Percentiles rank a stretch among this genome's conserved stretches.
Evolutionary conservation across 1,284 basidiomycete species (phyloP).

Genomic region (Cystobasidium sp.): DNA sequence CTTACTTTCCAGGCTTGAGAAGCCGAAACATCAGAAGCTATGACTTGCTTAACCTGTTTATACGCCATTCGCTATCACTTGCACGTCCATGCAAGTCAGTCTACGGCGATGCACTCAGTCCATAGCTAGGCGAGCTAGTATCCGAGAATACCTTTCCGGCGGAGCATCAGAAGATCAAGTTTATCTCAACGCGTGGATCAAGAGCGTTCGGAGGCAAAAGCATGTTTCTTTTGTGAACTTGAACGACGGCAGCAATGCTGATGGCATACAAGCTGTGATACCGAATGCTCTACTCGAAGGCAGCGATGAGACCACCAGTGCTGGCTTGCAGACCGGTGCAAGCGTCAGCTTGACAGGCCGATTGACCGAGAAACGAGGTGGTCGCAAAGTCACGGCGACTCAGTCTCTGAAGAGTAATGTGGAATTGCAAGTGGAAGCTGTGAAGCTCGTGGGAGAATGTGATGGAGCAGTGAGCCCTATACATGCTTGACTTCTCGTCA

Average conservation of each 20-base stretch:
- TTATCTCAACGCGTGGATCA: constrained; percentile 73
- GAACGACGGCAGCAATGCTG: constrained; percentile 74
- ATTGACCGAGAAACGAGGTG: constrained; percentile 69
- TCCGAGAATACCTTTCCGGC: neutral
- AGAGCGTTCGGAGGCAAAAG: constrained; percentile 81
- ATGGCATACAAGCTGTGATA: constrained; percentile 78
- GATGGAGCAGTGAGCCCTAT: constrained; percentile 57
- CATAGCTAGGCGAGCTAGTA: constrained; percentile 16
- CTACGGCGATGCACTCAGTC: constrained; percentile 17
- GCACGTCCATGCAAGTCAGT: constrained; percentile 21
- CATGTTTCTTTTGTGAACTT: constrained; percentile 80
- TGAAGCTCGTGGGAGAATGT: constrained; percentile 73
- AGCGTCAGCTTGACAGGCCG: constrained; percentile 60
- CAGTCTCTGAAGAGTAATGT: neutral
- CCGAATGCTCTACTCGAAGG: constrained; percentile 57
- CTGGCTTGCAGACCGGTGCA: constrained; percentile 47
- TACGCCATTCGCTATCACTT: too few relatives aligned
- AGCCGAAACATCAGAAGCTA: too few relatives aligned
- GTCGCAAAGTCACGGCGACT: constrained; percentile 64
- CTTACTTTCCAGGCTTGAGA: neutral
- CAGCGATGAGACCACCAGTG: constrained; percentile 47
- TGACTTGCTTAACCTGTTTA: too few relatives aligned
- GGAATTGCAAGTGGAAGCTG: constrained; percentile 72
- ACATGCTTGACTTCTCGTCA: neutral
- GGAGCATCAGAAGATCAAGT: constrained; percentile 4